phyloP scores from a whole-genome alignment of 352 stramenopile genomes.

The Globisporangium ultimum region DNA sequence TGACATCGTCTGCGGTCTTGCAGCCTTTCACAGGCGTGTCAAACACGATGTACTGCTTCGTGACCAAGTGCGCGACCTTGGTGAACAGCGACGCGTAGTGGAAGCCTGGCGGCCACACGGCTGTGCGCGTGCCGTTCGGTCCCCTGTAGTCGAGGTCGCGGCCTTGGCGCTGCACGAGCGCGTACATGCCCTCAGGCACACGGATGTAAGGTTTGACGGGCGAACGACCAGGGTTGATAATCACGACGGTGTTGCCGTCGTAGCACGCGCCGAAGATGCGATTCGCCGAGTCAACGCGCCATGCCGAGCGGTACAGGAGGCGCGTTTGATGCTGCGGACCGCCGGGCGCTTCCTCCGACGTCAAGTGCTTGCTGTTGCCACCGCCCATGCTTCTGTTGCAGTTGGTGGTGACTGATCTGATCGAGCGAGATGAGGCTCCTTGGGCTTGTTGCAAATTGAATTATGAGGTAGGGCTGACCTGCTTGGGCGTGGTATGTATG shows the following conservation, averaged over 20 bases:
- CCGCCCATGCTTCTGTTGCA: too few relatives aligned
- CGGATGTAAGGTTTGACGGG: constrained; percentile 77
- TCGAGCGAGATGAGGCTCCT: too few relatives aligned
- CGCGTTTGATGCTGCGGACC: constrained; percentile 40
- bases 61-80: constrained; percentile 85
- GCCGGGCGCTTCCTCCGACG: too few relatives aligned
- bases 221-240: constrained; percentile 62
- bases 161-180: constrained; percentile 85
- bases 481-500: too few relatives aligned
- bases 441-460: too few relatives aligned
- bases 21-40: constrained; percentile 87
- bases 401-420: too few relatives aligned
- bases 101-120: constrained; percentile 78
- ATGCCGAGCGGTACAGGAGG: constrained; percentile 60
- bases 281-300: constrained; percentile 66
- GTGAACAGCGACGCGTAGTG: constrained; percentile 72
- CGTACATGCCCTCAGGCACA: constrained; percentile 87
- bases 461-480: too few relatives aligned
- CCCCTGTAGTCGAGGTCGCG: constrained; percentile 61
- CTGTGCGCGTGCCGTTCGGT: constrained; percentile 34
- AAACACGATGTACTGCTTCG: constrained; percentile 87
- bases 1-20: constrained; percentile 88
- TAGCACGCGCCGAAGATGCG: constrained; percentile 74
- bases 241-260: constrained; percentile 77
- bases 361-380: neutral